Base-by-base conservation (phyloP, 306 rosid species). In the Medicago lupulina region DNA sequence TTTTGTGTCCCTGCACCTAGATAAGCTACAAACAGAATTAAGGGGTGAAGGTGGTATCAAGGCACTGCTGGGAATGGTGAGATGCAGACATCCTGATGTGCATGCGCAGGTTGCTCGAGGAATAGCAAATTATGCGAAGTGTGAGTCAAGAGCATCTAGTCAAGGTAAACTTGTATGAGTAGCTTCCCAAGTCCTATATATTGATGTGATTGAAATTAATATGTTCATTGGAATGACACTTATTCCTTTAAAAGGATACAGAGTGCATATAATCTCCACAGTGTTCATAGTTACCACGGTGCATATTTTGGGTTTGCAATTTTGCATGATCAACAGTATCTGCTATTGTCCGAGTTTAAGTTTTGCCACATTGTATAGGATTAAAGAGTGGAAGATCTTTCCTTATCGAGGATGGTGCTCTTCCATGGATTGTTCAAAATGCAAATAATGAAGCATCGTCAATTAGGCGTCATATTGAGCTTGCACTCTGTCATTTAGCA, bases 31-130 rank as follows among this genome's bases (percentile, higher is more conserved):
- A 80, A 76, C 75, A 15, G 89, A 89, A 85, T 86, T 96, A 73
- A 83, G 97, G 79, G 75, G 73, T 18, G 98, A 92, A 88, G 98
- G 97, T 41, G 98, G 99, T 41, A 92, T 96, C 49, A 86, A 87
- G 79, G 97, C 98, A 58, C 85, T 96, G 81, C 84, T 96, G 51
- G 97, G 99, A 79, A 96, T 96, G 99, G 90, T 96, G 83, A 87
- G 98, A 84, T 88, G 97, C 81, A 88, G 85, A 53, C 99, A 96
- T 87, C 94, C 97, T 50, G 99, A 96, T 82, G 99, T 96, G 55
- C 97, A 92, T 73, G 99, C 99, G 21, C 99, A 96, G 85, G 97
- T 92, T 83, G 98, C 99, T 71, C 96, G 99, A 46, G 99, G 99
- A 83, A 90, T 96, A 76, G 99, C 99, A 1, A 92, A 96, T 82